Evolutionary conservation across 1,284 basidiomycete species (phyloP).

Genomic region (Meira nashicola): DNA sequence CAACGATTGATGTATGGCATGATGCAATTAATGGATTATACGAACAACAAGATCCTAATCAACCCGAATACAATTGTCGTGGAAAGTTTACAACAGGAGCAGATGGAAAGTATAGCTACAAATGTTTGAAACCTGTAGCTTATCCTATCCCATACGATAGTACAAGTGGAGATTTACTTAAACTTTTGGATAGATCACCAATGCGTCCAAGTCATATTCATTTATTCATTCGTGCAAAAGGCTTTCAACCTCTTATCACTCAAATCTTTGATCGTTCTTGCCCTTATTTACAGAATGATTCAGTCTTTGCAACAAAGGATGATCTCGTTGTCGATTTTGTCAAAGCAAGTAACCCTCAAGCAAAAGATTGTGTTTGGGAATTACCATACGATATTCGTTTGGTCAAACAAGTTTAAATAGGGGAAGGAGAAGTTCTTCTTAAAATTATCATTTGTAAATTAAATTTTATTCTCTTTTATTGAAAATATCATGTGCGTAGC

Average conservation of each 20-base stretch:
- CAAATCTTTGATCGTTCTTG: slow-evolving; percentile 53
- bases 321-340: slow-evolving; percentile 48
- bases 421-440: too few species aligned
- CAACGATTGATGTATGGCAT: slow-evolving; percentile 54
- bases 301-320: slow-evolving; percentile 55
- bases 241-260: slow-evolving; percentile 21
- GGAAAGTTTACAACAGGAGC: slow-evolving; percentile 51
- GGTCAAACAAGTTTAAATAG: neutral
- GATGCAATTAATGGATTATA: slow-evolving; percentile 54
- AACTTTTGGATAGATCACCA: slow-evolving; percentile 53
- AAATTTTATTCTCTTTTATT: too few species aligned
- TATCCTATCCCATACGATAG: slow-evolving; percentile 55
- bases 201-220: slow-evolving; percentile 55
- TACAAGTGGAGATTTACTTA: slow-evolving; percentile 51
- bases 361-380: neutral
- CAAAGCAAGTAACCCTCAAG: neutral
- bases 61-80: slow-evolving; percentile 52
- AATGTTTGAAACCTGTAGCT: slow-evolving; percentile 52
- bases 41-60: slow-evolving; percentile 53
- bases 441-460: too few species aligned
- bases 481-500: too few species aligned
- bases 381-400: neutral
- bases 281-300: slow-evolving; percentile 53
- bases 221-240: slow-evolving; percentile 22
- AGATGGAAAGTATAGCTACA: slow-evolving; percentile 47